phyloP scores from a whole-genome alignment of 371 early-diverging fungal genomes.

The Lichtheimia ramosa region DNA sequence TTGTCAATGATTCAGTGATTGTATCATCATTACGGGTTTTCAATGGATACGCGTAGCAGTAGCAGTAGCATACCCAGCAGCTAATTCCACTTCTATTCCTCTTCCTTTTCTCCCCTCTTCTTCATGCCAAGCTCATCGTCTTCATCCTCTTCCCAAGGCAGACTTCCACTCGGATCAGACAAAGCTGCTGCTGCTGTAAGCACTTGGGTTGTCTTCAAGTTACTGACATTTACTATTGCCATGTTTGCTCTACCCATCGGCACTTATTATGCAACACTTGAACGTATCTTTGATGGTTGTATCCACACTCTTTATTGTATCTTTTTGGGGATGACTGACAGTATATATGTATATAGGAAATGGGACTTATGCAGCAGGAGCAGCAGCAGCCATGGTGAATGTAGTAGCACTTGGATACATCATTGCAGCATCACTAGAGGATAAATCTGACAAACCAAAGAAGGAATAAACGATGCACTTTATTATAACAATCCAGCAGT shows the following conservation, averaged over 20 bases:
- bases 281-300: slow-evolving; percentile 11
- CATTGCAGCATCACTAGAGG: slow-evolving; percentile 41
- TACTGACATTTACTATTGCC: slow-evolving; percentile 12
- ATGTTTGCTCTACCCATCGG: slow-evolving; percentile 17
- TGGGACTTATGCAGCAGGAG: slow-evolving; percentile 49
- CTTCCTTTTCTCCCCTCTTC: background rate
- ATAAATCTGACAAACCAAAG: slow-evolving; percentile 19
- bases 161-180: slow-evolving; percentile 3
- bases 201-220: slow-evolving; percentile 14
- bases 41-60: too few species aligned
- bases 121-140: background rate
- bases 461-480: slow-evolving; percentile 4
- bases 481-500: background rate
- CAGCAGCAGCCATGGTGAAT: slow-evolving; percentile 47
- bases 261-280: slow-evolving; percentile 16
- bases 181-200: slow-evolving; percentile 11
- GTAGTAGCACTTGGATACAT: slow-evolving; percentile 44
- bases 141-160: slow-evolving; percentile 1
- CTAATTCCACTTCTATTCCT: too few species aligned
- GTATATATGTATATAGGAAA: slow-evolving; percentile 28
- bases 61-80: too few species aligned
- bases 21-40: too few species aligned
- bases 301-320: background rate
- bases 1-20: too few species aligned
- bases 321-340: background rate